Evolutionary conservation across 192 early-diverging fungal species (phyloP), one percentile per base, ranked within the genome.

Genomic region (Cladochytrium replicatum): DNA sequence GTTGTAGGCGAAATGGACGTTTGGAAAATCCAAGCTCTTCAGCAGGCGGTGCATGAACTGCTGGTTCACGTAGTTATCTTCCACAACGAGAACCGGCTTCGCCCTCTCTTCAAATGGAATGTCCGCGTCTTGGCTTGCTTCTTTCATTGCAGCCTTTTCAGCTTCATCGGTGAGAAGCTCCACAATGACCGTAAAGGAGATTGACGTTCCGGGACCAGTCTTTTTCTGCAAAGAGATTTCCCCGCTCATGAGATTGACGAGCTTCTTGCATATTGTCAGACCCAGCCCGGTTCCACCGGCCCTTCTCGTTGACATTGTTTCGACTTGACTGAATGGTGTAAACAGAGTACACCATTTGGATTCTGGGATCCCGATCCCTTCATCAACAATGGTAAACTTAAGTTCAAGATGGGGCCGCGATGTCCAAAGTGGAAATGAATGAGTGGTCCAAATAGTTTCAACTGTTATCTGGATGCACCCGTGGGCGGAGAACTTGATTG

Each of bases 41-140:
- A 81, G 58, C 31, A 74, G 72, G 47, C 75, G 78, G 67, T 88
- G 83, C 29, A 84, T 79, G 25, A 91, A 61, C 63, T 84, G 86
- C 50, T 87, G 88, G 57, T 92, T 92, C 39, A 92, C 84, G 40
- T 83, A 66, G 43, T 92, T 89, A 51, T 89, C 89, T 60, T 89
- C 89, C 3, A 84, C 87, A 29, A 92, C 60, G 19, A 92, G 60
- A 54, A 92, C 85, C 25, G 83, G 32, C 32, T 6, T 43, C 29
- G 27, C 52, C 22, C 52, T 50, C 5, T 60, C 58, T n/a, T 54
- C 22, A 6, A 60, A 11, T 28, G 54, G 30, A 25, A 60, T 29
- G 23, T 21, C 39, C 19, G 51, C 25, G 25, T 45, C 42, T 6
- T 41, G 9, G 52, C 53, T 54, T 6, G 52, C 58, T 17, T 19